Conservation (phyloP, 2,329 filamentous ascomycete species). For the Aspergillus intermedius region DNA sequence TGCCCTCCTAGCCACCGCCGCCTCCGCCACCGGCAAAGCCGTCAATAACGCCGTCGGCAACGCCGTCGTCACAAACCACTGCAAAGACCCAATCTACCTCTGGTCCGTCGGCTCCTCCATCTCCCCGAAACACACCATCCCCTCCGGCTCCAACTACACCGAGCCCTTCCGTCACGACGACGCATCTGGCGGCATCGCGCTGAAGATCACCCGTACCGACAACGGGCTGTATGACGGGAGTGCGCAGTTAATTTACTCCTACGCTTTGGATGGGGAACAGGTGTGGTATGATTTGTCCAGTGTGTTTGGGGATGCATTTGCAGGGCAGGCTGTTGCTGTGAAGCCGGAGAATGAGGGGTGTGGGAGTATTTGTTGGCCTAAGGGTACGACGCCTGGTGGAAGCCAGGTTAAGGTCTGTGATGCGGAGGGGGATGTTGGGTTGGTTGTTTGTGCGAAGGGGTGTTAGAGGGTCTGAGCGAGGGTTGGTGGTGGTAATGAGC, state of each 20-base stretch:
- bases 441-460: slow-evolving; percentile 24
- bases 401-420: slow-evolving; percentile 27
- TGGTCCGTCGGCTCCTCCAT: slow-evolving; percentile 33
- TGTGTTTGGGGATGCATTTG: slow-evolving; percentile 39
- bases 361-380: slow-evolving; percentile 25
- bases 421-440: slow-evolving; percentile 17
- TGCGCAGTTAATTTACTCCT: slow-evolving; percentile 37
- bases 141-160: slow-evolving; percentile 26
- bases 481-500: too few species aligned
- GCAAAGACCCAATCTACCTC: slow-evolving; percentile 30
- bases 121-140: slow-evolving; percentile 24
- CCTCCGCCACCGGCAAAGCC: slow-evolving; percentile 31
- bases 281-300: slow-evolving; percentile 40
- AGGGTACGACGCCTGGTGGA: slow-evolving; percentile 23
- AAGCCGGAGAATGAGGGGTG: slow-evolving; percentile 18
- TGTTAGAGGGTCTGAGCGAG: slow-evolving; percentile 11
- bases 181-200: slow-evolving; percentile 34
- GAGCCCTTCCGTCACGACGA: slow-evolving; percentile 31
- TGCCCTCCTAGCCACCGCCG: slow-evolving; percentile 13
- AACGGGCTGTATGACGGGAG: slow-evolving; percentile 32
- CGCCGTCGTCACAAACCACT: slow-evolving; percentile 36
- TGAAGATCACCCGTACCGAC: slow-evolving; percentile 35
- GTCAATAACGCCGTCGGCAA: slow-evolving; percentile 23
- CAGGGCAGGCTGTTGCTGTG: slow-evolving; percentile 19
- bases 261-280: slow-evolving; percentile 30